Evolutionary conservation across 345 rosid genomes (phyloP).

Genomic region (Heritiera littoralis): DNA sequence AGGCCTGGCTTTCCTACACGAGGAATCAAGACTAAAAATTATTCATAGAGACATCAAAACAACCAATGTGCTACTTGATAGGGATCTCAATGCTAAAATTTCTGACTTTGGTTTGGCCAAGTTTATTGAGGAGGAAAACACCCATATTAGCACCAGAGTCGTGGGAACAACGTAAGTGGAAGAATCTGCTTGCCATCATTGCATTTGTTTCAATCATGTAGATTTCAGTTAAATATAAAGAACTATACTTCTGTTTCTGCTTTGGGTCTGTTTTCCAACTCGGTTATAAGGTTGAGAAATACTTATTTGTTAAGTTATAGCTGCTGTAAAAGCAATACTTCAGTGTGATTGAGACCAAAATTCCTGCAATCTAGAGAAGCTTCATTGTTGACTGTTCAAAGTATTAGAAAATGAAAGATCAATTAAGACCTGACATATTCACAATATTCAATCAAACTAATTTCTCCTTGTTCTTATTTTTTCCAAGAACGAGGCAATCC

Average conservation of each 20-base stretch:
- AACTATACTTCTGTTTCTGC: background rate
- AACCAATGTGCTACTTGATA: slow-evolving; percentile 62
- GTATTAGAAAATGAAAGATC: background rate
- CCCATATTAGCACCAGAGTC: slow-evolving; percentile 51
- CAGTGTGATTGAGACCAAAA: background rate
- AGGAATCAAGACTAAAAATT: slow-evolving; percentile 61
- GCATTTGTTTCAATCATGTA: background rate
- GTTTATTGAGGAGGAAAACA: slow-evolving; percentile 54
- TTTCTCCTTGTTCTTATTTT: no score
- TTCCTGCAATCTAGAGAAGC: background rate
- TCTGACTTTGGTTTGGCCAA: slow-evolving; percentile 75
- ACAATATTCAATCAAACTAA: no score
- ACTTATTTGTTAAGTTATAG: background rate
- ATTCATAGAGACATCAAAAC: slow-evolving; percentile 75
- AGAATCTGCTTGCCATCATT: background rate
- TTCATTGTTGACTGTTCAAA: no score
- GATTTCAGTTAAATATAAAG: background rate
- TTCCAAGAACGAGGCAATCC: no score
- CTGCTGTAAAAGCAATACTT: no score
- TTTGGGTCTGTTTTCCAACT: background rate
- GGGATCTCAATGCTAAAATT: slow-evolving; percentile 49
- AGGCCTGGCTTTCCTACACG: slow-evolving; percentile 67
- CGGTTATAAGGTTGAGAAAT: background rate
- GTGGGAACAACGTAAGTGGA: slow-evolving; percentile 63
- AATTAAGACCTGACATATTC: no score